These are phyloP conservation scores for Phytopythium chamaehyphon DNA, from an alignment of 352 stramenopile genomes.

Conservation along the genomic window DNA sequence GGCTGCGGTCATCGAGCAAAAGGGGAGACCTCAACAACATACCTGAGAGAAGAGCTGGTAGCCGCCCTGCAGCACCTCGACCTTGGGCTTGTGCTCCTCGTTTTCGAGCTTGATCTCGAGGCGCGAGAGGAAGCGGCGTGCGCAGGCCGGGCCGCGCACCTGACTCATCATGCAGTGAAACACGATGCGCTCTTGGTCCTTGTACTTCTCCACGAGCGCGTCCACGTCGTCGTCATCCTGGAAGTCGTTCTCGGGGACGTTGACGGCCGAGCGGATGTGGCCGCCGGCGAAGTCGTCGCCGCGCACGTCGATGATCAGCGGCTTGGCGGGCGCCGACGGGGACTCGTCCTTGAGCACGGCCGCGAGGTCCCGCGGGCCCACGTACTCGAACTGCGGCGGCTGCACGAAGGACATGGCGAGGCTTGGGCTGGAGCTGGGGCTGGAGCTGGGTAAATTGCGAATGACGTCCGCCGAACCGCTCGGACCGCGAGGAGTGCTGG, in stretches of 20 bases:
- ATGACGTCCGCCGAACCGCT: background rate
- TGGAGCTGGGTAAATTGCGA: background rate
- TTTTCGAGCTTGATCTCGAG: slow-evolving; percentile 47
- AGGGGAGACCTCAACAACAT: slow-evolving; percentile 2
- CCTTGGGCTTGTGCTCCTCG: slow-evolving; percentile 35
- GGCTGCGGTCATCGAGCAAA: background rate
- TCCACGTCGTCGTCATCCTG: slow-evolving; percentile 81
- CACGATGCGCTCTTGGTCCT: slow-evolving; percentile 59
- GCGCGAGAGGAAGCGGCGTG: slow-evolving; percentile 65
- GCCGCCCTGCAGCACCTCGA: slow-evolving; percentile 70
- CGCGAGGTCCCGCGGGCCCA: slow-evolving; percentile 49
- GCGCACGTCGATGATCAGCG: slow-evolving; percentile 73
- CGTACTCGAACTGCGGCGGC: slow-evolving; percentile 32
- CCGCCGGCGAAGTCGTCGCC: slow-evolving; percentile 68
- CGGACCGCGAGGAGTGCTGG: background rate
- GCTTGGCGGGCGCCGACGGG: slow-evolving; percentile 17
- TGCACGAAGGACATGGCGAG: slow-evolving; percentile 26
- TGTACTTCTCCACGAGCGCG: slow-evolving; percentile 59
- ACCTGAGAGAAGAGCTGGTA: slow-evolving; percentile 66
- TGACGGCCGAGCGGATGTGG: slow-evolving; percentile 74
- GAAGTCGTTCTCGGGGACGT: slow-evolving; percentile 77
- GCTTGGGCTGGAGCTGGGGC: no score
- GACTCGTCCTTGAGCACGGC: slow-evolving; percentile 39
- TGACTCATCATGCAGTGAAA: slow-evolving; percentile 90
- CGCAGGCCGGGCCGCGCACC: slow-evolving; percentile 75